phyloP scores from a whole-genome alignment of 768 basidiomycete genomes.

The Leccinum pellstonianum region DNA sequence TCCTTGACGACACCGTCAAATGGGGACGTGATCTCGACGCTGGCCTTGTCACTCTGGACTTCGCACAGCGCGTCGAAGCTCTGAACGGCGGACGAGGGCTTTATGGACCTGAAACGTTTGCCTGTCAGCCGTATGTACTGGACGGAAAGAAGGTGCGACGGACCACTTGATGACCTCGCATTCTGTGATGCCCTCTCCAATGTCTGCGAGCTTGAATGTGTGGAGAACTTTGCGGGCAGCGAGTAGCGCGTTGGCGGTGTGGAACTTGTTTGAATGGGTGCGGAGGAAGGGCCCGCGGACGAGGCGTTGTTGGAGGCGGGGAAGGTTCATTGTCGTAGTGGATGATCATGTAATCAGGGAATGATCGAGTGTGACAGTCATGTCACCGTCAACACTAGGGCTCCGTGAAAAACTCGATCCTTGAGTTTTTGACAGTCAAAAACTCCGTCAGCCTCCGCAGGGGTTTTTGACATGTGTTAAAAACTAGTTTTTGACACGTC shows the following conservation, averaged over 20 bases:
- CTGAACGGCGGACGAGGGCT: slow-evolving; percentile 48
- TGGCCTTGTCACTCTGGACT: slow-evolving; percentile 88
- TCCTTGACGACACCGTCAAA: slow-evolving; percentile 75
- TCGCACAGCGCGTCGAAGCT: slow-evolving; percentile 78
- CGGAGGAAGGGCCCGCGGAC: slow-evolving; percentile 30
- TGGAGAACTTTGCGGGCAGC: slow-evolving; percentile 42
- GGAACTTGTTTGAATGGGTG: slow-evolving; percentile 30
- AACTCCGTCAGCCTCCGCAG: too few relatives aligned
- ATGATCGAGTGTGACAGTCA: too few relatives aligned
- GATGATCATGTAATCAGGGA: too few relatives aligned
- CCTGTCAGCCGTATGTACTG: not conserved
- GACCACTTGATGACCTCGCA: slow-evolving; percentile 88
- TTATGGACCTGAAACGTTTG: slow-evolving; percentile 53
- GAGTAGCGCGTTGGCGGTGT: slow-evolving; percentile 32
- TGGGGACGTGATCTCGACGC: slow-evolving; percentile 87
- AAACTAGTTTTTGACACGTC: too few relatives aligned
- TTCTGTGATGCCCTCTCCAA: slow-evolving; percentile 90
- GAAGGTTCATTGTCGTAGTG: too few relatives aligned
- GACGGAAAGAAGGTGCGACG: not conserved
- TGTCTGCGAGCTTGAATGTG: slow-evolving; percentile 77
- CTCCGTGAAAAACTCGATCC: too few relatives aligned
- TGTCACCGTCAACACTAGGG: too few relatives aligned
- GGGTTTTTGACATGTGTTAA: too few relatives aligned
- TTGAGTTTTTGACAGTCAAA: too few relatives aligned
- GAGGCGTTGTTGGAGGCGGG: slow-evolving; percentile 6